Evolutionary conservation across 768 basidiomycete genomes (phyloP), one percentile per base, ranked within the genome.

Genomic region (Kwoniella sp.): DNA sequence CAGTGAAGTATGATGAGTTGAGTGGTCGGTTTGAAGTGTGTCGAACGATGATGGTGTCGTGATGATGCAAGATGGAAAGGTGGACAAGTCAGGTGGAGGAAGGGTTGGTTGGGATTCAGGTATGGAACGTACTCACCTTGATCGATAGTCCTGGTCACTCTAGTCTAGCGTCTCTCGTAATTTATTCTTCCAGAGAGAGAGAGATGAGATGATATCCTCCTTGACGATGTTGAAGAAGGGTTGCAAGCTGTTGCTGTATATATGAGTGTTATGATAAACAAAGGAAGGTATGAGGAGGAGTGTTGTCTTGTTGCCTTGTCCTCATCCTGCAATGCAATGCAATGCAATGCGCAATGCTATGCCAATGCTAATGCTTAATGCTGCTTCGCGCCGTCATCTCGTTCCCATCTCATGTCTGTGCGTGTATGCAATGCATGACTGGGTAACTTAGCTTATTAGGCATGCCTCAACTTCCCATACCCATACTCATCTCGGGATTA

Each of bases 1-100:
- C 33, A 33, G 33, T 33, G 33, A 44, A 19, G 40, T 9, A 3
- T 3, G 40, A 44, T 19, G 40, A 10, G 40, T 44, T 19, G 40
- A 19, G 6, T 13, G 33, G 33, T 33, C 33, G 40, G 40, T 44
- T 44, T 19, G 40, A 44, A 15, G 17, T 44, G 17, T 9, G 40
- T 19, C 17, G 40, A 44, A 33, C 22, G 54, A 12, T n/a, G 27
- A 54, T 25, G 33, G 30, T 2, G 52, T 53, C 27, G 52, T 27
- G 48, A 49, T 49, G 48, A 26, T 49, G 22, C 48, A 26, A 24
- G 48, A 24, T 49, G 48, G 54, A 25, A 37, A 58, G 49, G 63
- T 57, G 57, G 51, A 55, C 17, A 56, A 49, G 63, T 64, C 56
- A 64, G 63, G 64, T 65, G 64, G 58, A 59, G 64, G 64, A 56